A percentile compares a stretch with the other conserved stretches of the same genome.
Conservation (phyloP, 345 rosid genomes). For the Atalantia buxifolia region DNA sequence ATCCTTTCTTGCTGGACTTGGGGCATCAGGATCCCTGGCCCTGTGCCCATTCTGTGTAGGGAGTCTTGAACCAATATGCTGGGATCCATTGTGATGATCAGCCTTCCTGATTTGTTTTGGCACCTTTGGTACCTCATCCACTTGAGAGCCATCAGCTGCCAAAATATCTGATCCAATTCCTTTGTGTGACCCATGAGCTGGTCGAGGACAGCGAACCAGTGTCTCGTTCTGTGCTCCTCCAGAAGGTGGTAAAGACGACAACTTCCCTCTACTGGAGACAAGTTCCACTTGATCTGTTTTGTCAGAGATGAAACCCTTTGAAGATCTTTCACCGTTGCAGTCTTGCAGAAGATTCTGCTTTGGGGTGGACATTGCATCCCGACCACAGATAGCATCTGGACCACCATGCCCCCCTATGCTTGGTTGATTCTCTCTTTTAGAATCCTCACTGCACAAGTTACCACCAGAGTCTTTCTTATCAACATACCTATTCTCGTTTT, state of each 20-base stretch:
- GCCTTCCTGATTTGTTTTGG: conserved; percentile 38
- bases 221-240: conserved; percentile 45
- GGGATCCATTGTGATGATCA: conserved; percentile 48
- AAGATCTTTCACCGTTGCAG: conserved; percentile 30
- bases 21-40: conserved; percentile 49
- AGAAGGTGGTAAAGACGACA: conserved; percentile 37
- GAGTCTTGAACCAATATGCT: conserved; percentile 38
- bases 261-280: conserved; percentile 39
- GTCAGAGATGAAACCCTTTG: conserved; percentile 20
- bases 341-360: conserved; percentile 44
- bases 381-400: conserved; percentile 39
- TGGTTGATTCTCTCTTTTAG: conserved; percentile 35
- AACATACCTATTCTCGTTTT: conserved; percentile 38
- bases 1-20: conserved; percentile 74
- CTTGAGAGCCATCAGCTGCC: conserved; percentile 27
- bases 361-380: conserved; percentile 28
- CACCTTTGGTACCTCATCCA: conserved; percentile 34
- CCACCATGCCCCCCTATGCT: conserved; percentile 29
- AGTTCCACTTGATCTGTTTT: conserved; percentile 38
- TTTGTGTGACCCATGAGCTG: conserved; percentile 30
- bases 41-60: conserved; percentile 49
- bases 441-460: conserved; percentile 33
- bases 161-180: conserved; percentile 27
- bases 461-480: conserved; percentile 46
- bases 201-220: conserved; percentile 17